These are phyloP conservation scores for Leccinum subgranulosum DNA, from an alignment of 768 basidiomycete genomes.

Conservation along the genomic window DNA sequence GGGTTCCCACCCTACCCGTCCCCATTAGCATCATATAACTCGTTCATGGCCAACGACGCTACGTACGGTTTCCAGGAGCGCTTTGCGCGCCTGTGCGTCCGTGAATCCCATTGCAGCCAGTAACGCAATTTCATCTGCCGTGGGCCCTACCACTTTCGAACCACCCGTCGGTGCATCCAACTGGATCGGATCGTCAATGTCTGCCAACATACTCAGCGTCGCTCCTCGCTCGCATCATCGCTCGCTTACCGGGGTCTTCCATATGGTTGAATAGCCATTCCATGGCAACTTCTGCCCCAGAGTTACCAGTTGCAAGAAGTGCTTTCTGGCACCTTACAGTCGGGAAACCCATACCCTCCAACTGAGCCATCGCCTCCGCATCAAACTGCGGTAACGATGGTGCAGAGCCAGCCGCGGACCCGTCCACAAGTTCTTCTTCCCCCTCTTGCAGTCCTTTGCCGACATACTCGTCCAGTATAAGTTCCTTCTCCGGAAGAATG, in stretches of 20 bases:
- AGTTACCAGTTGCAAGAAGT: slow-evolving; percentile 80
- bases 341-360: slow-evolving; percentile 93
- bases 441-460: slow-evolving; percentile 67
- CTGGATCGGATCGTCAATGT: slow-evolving; percentile 80
- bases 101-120: slow-evolving; percentile 94
- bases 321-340: slow-evolving; percentile 84
- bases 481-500: slow-evolving; percentile 56
- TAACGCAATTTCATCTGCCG: slow-evolving; percentile 66
- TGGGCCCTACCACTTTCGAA: slow-evolving; percentile 48
- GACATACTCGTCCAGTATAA: slow-evolving; percentile 62
- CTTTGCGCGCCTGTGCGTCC: slow-evolving; percentile 76
- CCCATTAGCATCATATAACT: not conserved
- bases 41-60: not conserved
- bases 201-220: slow-evolving; percentile 37
- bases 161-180: slow-evolving; percentile 8
- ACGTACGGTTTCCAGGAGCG: slow-evolving; percentile 80
- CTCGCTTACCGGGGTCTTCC: slow-evolving; percentile 78
- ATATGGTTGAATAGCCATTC: slow-evolving; percentile 94
- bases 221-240: not conserved
- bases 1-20: slow-evolving; percentile 56
- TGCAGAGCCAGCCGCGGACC: slow-evolving; percentile 35
- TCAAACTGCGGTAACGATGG: slow-evolving; percentile 65
- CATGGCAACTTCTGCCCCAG: slow-evolving; percentile 80
- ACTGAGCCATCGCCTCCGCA: slow-evolving; percentile 64
- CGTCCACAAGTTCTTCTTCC: slow-evolving; percentile 69